Base-by-base conservation (phyloP, 441 rosid species). In the Aquilaria agallochum region DNA sequence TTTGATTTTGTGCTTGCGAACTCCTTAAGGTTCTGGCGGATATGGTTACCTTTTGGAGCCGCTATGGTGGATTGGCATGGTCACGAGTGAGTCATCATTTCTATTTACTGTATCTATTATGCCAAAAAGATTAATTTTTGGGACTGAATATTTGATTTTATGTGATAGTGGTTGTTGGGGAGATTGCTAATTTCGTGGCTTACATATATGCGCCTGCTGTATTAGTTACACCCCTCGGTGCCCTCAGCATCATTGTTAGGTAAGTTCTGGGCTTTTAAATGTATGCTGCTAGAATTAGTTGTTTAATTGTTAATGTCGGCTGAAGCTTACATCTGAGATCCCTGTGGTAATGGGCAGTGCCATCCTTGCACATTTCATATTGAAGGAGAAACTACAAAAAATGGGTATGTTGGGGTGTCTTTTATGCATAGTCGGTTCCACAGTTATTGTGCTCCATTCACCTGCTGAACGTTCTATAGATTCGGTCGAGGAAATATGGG, bases 11-110 rank as follows among this genome's bases (percentile, higher is more conserved):
- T 34, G 6, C 50, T 60, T 54, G 15, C 11, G 45, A 33, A 12
- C 9, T 50, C 32, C 52, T 50, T 55, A 72, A 86, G 93, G 90
- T 72, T 76, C 74, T 60, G 93, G 93, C 54, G 93, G 93, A 58
- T 86, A 86, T 53, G 83, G 86, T 32, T 86, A 86, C 59, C 64
- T 84, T 71, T 66, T 77, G 72, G 86, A 87, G 80, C 93, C 93
- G 11, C 74, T 87, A 3, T 87, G 93, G 93, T 87, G 93, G 93
- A 36, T 84, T 10, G 93, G 93, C 74, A 84, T 87, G 93, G 44
- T 84, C 34, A 87, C 93, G 20, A 84, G 93, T 87, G 71, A 71
- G 92, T 69, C 9, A 27, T 5, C 10, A 4, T 55, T 50, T 55
- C 11, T 15, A 36, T 50, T 30, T 15, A 7, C 42, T 36, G 27